Evolutionary conservation across 2,329 filamentous ascomycete genomes (phyloP).

Genomic region (Metarhizium brunneum): DNA sequence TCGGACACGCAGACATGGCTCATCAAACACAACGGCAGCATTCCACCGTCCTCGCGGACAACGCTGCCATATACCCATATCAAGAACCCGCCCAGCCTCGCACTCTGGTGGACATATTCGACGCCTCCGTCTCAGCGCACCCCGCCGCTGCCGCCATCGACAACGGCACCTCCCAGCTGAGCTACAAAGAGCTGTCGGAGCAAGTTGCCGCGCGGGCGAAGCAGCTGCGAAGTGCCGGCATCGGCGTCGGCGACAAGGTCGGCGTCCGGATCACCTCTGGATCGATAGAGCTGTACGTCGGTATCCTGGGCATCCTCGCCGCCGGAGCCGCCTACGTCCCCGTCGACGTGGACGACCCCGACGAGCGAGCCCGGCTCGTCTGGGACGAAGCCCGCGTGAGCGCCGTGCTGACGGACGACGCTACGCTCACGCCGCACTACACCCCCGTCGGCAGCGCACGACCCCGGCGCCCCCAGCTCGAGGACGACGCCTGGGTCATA

Average conservation of each 20-base stretch:
- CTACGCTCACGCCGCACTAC: constrained; percentile 6
- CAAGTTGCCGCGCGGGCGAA: constrained; percentile 3
- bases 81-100: constrained; percentile 4
- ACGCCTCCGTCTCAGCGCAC: constrained; percentile 4
- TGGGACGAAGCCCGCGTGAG: constrained; percentile 11
- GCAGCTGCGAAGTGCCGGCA: constrained; percentile 6
- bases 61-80: constrained; percentile 7
- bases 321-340: constrained; percentile 14
- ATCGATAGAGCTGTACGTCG: constrained; percentile 10
- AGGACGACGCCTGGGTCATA: constrained; percentile 16
- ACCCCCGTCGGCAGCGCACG: background rate
- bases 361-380: constrained; percentile 13
- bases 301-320: constrained; percentile 11
- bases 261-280: constrained; percentile 13
- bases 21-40: background rate
- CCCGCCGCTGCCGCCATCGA: constrained; percentile 9
- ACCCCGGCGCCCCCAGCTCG: constrained; percentile 3
- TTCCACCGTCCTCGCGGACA: background rate
- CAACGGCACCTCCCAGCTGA: constrained; percentile 8
- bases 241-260: constrained; percentile 10
- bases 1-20: background rate
- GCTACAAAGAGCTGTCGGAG: constrained; percentile 5
- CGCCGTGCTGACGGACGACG: constrained; percentile 10
- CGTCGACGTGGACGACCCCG: constrained; percentile 14
- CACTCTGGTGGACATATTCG: constrained; percentile 13